Conservation (phyloP, 148 eudicot species). For the Mesembryanthemum crystallinum region DNA sequence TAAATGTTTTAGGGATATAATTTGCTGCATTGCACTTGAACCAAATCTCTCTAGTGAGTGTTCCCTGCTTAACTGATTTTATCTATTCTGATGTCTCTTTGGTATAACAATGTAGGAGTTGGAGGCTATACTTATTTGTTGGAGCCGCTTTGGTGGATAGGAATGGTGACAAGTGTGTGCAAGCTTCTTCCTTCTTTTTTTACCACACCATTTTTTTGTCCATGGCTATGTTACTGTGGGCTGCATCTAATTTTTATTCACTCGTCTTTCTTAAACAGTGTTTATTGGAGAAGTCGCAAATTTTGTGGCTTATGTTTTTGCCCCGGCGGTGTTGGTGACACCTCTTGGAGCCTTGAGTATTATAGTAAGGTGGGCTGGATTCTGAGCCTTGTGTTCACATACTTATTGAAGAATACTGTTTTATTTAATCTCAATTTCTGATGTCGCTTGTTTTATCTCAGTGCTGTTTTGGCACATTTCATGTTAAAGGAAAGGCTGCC, state of each 20-base stretch:
- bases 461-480: constrained; percentile 93
- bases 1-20: not conserved
- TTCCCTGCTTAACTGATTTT: not conserved
- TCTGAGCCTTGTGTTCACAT: constrained; percentile 9
- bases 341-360: constrained; percentile 97
- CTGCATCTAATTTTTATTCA: not conserved
- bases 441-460: constrained; percentile 38
- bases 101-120: constrained; percentile 44
- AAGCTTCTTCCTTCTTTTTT: not conserved
- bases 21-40: not conserved
- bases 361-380: constrained; percentile 65
- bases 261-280: constrained; percentile 48
- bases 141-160: constrained; percentile 96
- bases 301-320: constrained; percentile 88
- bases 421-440: constrained; percentile 23
- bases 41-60: not conserved
- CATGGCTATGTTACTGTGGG: not conserved
- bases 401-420: constrained; percentile 4
- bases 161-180: constrained; percentile 71
- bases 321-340: constrained; percentile 97
- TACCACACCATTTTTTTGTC: not conserved
- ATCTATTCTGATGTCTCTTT: constrained; percentile 8
- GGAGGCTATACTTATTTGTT: constrained; percentile 79
- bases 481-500: constrained; percentile 65
- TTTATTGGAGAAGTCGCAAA: constrained; percentile 85